Base-by-base conservation (phyloP, 148 eudicot genomes). In the Simmondsia chinensis region DNA sequence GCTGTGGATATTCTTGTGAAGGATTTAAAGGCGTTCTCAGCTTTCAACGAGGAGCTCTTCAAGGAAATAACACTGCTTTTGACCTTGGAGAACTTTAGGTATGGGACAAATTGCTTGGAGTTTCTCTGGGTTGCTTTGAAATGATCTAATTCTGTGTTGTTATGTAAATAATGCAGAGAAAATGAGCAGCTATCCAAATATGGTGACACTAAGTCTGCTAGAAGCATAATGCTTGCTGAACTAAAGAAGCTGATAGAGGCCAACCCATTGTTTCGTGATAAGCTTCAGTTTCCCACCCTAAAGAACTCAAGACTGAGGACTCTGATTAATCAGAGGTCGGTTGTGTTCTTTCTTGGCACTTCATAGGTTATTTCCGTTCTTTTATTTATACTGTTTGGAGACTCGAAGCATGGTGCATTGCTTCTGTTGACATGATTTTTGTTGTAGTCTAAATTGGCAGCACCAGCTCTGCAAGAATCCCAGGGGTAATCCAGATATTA, bases 381-480 rank as follows among this genome's bases (percentile, higher is more conserved):
- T n/a, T n/a, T n/a, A n/a, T n/a, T n/a, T n/a, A n/a, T n/a, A n/a
- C n/a, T n/a, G n/a, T n/a, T n/a, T n/a, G n/a, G n/a, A n/a, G n/a
- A n/a, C n/a, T n/a, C n/a, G n/a, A n/a, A n/a, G n/a, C n/a, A n/a
- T n/a, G n/a, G n/a, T n/a, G n/a, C n/a, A n/a, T n/a, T n/a, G n/a
- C n/a, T 9, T 29, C 11, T 62, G 50, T 35, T 64, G 36, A 43
- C 59, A 28, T 26, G 3, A 34, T 50, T 1, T 39, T 13, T 45
- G 9, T 39, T 57, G 69, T 64, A 89, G 97, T 71, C 71, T 89
- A 63, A 89, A 89, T 33, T 89, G 97, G 97, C 97, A 89, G 59
- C 97, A 89, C 51, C 95, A 81, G 59, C 77, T 89, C 21, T 89
- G 97, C 64, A 89, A 89, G 69, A 81, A 56, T 62, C 97, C 97